Conservation (phyloP, 495 filamentous ascomycete species). For the Parathielavia appendiculata region DNA sequence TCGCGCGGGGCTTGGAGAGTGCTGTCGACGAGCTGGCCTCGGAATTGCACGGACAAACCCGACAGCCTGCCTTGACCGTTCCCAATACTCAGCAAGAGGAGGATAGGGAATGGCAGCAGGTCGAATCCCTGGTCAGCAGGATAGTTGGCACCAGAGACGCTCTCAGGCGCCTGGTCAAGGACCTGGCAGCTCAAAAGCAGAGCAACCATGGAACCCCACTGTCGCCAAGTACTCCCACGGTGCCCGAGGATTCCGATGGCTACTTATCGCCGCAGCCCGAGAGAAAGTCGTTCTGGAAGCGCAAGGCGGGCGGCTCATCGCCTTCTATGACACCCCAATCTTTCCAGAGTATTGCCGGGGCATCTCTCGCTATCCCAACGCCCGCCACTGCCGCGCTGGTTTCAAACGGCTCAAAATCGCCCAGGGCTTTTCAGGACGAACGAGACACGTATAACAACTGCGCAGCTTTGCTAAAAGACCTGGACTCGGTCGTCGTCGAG, state of each 20-base stretch:
- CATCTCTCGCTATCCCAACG: conserved; percentile 57
- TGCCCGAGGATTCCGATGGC: conserved; percentile 42
- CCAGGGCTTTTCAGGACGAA: conserved; percentile 39
- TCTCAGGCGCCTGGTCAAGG: conserved; percentile 73
- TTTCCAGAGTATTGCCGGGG: conserved; percentile 43
- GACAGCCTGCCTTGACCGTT: conserved; percentile 15
- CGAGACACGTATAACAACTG: conserved; percentile 68
- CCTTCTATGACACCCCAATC: conserved; percentile 38
- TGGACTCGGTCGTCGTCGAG: conserved; percentile 75
- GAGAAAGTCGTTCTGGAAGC: conserved; percentile 78
- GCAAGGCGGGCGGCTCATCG: conserved; percentile 58
- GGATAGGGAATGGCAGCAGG: conserved; percentile 77
- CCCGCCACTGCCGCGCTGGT: conserved; percentile 37
- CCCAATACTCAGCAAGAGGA: conserved; percentile 47
- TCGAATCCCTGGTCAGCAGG: conserved; percentile 74
- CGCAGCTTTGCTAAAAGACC: conserved; percentile 69
- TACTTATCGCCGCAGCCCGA: conserved; percentile 43
- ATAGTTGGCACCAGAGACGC: conserved; percentile 86
- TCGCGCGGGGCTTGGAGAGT: conserved; percentile 44
- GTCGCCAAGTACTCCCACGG: conserved; percentile 35
- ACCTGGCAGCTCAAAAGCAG: conserved; percentile 64
- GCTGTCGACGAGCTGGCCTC: conserved; percentile 27
- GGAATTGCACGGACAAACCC: conserved; percentile 16
- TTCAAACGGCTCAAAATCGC: conserved; percentile 33
- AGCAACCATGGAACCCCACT: conserved; percentile 32